phyloP scores from a whole-genome alignment of 306 rosid genomes.

The Prinsepia uniflora region DNA sequence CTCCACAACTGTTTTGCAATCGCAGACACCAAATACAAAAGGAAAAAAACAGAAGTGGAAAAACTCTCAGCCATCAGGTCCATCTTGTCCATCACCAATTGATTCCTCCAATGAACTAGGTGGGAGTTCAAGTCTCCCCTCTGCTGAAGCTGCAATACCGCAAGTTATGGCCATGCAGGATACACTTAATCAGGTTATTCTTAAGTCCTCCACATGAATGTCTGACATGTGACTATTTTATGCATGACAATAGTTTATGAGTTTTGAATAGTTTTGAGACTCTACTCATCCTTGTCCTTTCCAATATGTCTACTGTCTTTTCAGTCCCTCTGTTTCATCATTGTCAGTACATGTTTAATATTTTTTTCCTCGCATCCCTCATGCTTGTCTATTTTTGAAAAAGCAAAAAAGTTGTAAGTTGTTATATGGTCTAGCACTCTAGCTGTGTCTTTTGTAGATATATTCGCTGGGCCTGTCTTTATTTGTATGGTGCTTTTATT shows the following conservation, averaged over 20 bases:
- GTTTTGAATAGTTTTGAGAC: background rate
- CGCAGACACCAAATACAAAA: conserved; percentile 54
- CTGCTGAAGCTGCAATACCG: conserved; percentile 50
- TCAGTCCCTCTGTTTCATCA: background rate
- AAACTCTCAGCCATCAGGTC: conserved; percentile 57
- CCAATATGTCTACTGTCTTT: background rate
- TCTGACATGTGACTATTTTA: background rate
- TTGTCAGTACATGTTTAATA: background rate
- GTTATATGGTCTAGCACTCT: background rate
- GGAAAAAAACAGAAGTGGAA: conserved; percentile 77
- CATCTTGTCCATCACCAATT: conserved; percentile 47
- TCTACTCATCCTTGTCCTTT: background rate
- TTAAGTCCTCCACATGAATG: background rate
- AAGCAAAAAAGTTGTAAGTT: background rate
- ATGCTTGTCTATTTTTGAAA: background rate
- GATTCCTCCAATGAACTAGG: conserved; percentile 56
- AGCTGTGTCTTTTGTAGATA: background rate
- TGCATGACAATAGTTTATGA: background rate
- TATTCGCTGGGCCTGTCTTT: background rate
- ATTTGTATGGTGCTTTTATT: conserved; percentile 1
- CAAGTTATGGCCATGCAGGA: conserved; percentile 79
- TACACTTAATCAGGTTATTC: conserved; percentile 70
- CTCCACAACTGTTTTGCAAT: conserved; percentile 33
- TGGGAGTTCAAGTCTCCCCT: conserved; percentile 50
- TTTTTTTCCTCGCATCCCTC: background rate